Conservation (phyloP, 331 rosid species). For the Rosa hybrid region DNA sequence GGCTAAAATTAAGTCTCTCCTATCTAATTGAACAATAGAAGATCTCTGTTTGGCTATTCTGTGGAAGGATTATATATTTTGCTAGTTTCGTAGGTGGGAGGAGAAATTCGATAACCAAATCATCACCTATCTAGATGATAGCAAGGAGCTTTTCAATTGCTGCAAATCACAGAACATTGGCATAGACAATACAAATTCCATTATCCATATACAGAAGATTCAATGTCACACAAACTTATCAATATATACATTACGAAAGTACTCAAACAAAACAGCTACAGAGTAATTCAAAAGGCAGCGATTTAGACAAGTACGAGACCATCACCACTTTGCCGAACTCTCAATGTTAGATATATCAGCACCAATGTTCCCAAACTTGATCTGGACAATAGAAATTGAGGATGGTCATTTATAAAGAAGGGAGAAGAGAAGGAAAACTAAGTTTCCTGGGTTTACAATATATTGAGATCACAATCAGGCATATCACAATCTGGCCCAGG, state of each 20-base stretch:
- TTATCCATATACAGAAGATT: conserved; percentile 18
- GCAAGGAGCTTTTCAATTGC: background rate
- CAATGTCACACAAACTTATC: background rate
- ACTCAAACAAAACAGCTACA: background rate
- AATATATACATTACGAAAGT: conserved; percentile 17
- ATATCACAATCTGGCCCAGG: background rate
- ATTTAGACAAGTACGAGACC: conserved; percentile 47
- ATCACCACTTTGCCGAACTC: conserved; percentile 68
- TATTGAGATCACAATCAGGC: background rate
- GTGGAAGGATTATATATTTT: background rate
- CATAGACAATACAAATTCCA: background rate
- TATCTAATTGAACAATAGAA: background rate
- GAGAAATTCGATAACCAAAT: background rate
- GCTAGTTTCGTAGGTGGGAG: background rate
- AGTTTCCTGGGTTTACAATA: background rate
- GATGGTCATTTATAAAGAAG: conserved; percentile 12
- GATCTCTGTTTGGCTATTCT: background rate
- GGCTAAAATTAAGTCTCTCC: background rate
- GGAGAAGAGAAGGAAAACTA: background rate
- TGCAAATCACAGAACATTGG: background rate
- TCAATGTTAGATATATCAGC: conserved; percentile 80
- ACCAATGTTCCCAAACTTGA: conserved; percentile 90
- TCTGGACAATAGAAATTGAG: conserved; percentile 41
- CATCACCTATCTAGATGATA: background rate
- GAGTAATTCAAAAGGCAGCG: background rate